A percentile compares a stretch with the other conserved stretches of the same genome.
Conservation (phyloP, 441 rosid genomes). For the Brassica hybrid region DNA sequence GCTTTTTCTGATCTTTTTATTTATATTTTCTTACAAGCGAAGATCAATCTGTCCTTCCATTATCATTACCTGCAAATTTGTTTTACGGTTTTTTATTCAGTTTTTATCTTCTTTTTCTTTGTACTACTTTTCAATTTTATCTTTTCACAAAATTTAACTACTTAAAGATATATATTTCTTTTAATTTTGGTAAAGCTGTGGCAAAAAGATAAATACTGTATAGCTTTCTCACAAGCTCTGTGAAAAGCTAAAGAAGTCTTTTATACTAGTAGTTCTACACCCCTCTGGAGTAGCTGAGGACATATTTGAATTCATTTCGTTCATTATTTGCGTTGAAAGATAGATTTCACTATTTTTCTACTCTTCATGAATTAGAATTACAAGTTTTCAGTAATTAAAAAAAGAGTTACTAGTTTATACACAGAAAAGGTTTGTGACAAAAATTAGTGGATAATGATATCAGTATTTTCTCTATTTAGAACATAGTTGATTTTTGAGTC, state of each 20-base stretch:
- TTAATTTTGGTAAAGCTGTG: slow-evolving; percentile 40
- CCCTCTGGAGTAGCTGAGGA: slow-evolving; percentile 26
- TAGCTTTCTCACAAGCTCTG: slow-evolving; percentile 25
- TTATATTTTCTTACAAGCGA: slow-evolving; percentile 8
- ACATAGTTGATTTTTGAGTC: not conserved
- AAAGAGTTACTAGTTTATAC: slow-evolving; percentile 6
- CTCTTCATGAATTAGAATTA: slow-evolving; percentile 6
- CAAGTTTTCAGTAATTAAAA: too few relatives aligned
- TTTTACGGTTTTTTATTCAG: not conserved
- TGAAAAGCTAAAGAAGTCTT: not conserved
- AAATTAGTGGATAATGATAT: slow-evolving; percentile 1
- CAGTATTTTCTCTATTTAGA: not conserved
- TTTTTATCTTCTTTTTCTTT: too few relatives aligned
- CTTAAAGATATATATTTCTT: not conserved
- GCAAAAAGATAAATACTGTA: slow-evolving; percentile 24
- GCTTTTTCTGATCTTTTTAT: too few relatives aligned
- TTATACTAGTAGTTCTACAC: too few relatives aligned
- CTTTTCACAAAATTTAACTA: not conserved
- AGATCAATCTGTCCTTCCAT: slow-evolving; percentile 46
- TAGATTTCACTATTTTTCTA: slow-evolving; percentile 30
- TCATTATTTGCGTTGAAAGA: slow-evolving; percentile 15
- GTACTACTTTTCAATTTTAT: too few relatives aligned
- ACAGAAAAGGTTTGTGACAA: slow-evolving; percentile 16
- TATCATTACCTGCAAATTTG: slow-evolving; percentile 50
- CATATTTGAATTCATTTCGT: not conserved